Evolutionary conservation across 73 alveolate genomes (phyloP).

Genomic region (Blepharisma stoltei): DNA sequence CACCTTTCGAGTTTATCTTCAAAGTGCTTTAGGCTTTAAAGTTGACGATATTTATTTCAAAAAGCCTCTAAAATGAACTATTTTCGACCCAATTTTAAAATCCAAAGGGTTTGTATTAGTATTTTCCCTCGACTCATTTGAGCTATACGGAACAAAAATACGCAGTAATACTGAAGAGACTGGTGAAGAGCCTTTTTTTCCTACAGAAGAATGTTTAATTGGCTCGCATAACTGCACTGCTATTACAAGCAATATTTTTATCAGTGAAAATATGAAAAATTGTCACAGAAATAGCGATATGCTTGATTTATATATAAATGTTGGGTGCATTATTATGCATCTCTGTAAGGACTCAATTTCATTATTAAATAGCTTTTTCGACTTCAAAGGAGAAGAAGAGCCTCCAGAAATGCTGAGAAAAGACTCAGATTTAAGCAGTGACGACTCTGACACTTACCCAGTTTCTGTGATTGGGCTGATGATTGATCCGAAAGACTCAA

Average conservation of each 20-base stretch:
- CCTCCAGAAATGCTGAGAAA: background rate
- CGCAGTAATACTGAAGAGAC: background rate
- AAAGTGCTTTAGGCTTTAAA: background rate
- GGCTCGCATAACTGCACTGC: background rate
- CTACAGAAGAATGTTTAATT: background rate
- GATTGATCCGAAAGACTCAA: background rate
- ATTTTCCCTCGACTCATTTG: constrained; percentile 1
- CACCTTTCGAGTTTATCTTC: background rate
- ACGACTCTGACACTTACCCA: background rate
- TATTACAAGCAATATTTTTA: background rate
- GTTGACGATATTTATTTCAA: background rate
- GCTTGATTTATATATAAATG: background rate
- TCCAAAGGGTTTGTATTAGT: background rate
- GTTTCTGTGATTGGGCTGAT: background rate
- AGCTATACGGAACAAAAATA: background rate
- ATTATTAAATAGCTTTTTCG: background rate
- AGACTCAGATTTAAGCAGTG: background rate
- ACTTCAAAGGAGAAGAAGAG: background rate
- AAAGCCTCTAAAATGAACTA: background rate
- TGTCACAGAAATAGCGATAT: background rate
- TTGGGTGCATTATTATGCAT: background rate
- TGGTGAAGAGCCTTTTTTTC: background rate
- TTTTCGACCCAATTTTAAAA: background rate
- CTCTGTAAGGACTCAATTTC: background rate
- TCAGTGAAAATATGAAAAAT: background rate